Conservation (phyloP, 2,329 filamentous ascomycete genomes). For the Penicillium sp. region DNA sequence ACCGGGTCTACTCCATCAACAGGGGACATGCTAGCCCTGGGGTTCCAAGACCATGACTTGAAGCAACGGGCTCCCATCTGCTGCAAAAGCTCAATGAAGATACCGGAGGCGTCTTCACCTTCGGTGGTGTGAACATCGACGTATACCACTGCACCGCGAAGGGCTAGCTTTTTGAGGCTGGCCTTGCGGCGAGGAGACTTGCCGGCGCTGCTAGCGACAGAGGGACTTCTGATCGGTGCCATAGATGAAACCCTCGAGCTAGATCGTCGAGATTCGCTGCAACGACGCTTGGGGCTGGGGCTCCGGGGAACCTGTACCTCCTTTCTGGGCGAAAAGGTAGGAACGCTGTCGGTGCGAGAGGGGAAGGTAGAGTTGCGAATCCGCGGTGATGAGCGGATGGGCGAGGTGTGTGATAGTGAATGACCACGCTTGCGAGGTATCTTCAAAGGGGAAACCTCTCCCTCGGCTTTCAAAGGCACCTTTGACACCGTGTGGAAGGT, state of each 20-base stretch:
- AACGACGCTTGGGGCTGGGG: constrained; percentile 22
- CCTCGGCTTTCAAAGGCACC: constrained; percentile 71
- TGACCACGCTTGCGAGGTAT: constrained; percentile 49
- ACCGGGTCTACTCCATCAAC: constrained; percentile 33
- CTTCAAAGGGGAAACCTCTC: constrained; percentile 49
- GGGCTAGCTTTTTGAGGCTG: constrained; percentile 40
- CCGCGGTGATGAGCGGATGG: constrained; percentile 33
- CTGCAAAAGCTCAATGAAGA: constrained; percentile 76
- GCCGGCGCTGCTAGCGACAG: constrained; percentile 24
- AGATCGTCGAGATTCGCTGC: constrained; percentile 15
- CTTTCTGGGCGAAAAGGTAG: constrained; percentile 31
- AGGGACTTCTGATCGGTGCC: constrained; percentile 11
- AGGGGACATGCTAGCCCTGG: constrained; percentile 45
- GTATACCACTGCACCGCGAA: constrained; percentile 74
- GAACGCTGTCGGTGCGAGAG: constrained; percentile 21
- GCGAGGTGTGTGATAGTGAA: constrained; percentile 53
- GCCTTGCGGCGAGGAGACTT: constrained; percentile 31
- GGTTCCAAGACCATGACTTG: constrained; percentile 74
- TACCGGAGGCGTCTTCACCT: constrained; percentile 75
- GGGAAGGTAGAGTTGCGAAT: constrained; percentile 25
- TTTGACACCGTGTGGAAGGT: constrained; percentile 75
- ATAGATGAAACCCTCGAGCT: constrained; percentile 9
- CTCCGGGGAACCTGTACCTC: constrained; percentile 17
- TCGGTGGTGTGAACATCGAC: constrained; percentile 83
- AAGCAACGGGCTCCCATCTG: constrained; percentile 82